These are phyloP conservation scores for Phyllosticta citriasiana DNA, from an alignment of 2,329 filamentous ascomycete species.

Conservation along the genomic window DNA sequence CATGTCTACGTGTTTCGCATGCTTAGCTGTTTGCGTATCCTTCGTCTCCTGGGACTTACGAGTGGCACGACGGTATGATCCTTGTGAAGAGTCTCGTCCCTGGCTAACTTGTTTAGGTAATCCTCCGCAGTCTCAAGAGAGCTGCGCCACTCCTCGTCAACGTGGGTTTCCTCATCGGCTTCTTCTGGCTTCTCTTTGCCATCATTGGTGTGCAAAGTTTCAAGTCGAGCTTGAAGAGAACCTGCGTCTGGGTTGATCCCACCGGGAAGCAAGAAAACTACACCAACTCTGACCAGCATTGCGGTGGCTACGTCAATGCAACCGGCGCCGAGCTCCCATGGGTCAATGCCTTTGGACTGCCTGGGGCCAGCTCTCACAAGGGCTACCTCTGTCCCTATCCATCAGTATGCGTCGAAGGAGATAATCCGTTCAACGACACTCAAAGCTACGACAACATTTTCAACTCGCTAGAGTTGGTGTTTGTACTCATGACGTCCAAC, in stretches of 20 bases:
- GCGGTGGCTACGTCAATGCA: slow-evolving; percentile 68
- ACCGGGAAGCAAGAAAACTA: slow-evolving; percentile 43
- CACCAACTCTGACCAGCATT: slow-evolving; percentile 58
- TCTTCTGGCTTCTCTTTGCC: slow-evolving; percentile 96
- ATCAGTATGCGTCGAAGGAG: slow-evolving; percentile 71
- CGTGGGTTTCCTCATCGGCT: slow-evolving; percentile 86
- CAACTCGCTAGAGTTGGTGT: slow-evolving; percentile 86
- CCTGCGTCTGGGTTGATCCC: slow-evolving; percentile 45
- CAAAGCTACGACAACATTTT: slow-evolving; percentile 92
- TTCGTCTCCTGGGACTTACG: slow-evolving; percentile 82
- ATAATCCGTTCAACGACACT: slow-evolving; percentile 73
- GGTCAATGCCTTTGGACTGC: slow-evolving; percentile 47
- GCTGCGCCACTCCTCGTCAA: slow-evolving; percentile 84
- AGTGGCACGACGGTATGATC: slow-evolving; percentile 77
- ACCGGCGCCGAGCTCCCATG: slow-evolving; percentile 53
- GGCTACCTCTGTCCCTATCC: slow-evolving; percentile 80
- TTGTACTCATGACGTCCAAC: slow-evolving; percentile 97
- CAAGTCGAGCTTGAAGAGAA: slow-evolving; percentile 41
- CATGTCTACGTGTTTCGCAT: slow-evolving; percentile 90
- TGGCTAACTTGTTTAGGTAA: slow-evolving; percentile 50
- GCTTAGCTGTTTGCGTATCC: slow-evolving; percentile 88
- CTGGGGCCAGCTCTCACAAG: slow-evolving; percentile 51
- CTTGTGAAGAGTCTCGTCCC: neutral
- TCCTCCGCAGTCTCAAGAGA: slow-evolving; percentile 89
- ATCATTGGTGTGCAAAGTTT: slow-evolving; percentile 97